Conservation (phyloP, 2,329 filamentous ascomycete species). For the Penicillium sp. region DNA sequence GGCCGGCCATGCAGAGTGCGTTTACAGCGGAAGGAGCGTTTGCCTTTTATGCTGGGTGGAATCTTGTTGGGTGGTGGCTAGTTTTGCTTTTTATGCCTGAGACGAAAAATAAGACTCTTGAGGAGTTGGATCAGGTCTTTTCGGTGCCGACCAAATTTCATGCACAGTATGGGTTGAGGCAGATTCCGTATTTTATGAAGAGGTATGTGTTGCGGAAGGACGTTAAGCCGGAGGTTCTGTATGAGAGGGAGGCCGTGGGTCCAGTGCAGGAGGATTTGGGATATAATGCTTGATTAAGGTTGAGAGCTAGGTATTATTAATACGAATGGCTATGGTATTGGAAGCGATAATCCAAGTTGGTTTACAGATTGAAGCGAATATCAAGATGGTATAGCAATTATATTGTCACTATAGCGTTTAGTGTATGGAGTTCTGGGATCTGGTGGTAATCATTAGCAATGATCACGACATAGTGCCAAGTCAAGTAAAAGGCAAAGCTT, state of each 20-base stretch:
- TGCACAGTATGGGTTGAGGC: conserved; percentile 39
- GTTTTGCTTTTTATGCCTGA: conserved; percentile 45
- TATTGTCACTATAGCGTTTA: not conserved
- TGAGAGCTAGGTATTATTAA: not conserved
- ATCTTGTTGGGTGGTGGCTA: conserved; percentile 47
- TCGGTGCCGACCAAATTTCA: conserved; percentile 50
- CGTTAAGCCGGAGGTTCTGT: conserved; percentile 37
- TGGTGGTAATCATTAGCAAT: conserved; percentile 14
- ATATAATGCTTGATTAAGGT: conserved; percentile 19
- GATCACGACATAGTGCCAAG: conserved; percentile 7
- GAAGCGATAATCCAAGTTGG: not conserved
- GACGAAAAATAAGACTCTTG: conserved; percentile 44
- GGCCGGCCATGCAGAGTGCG: conserved; percentile 50
- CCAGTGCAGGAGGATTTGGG: conserved; percentile 26
- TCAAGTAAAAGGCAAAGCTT: conserved; percentile 23
- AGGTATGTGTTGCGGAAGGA: conserved; percentile 41
- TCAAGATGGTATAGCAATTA: not conserved
- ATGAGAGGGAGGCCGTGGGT: conserved; percentile 33
- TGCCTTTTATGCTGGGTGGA: conserved; percentile 50
- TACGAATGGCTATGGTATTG: not conserved
- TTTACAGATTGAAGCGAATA: not conserved
- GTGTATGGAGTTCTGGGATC: not conserved
- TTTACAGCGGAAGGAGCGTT: conserved; percentile 56
- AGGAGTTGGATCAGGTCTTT: conserved; percentile 56
- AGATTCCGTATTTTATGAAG: conserved; percentile 38